These are phyloP conservation scores for Scleroderma bovista DNA, from an alignment of 768 basidiomycete genomes.

Conservation along the genomic window DNA sequence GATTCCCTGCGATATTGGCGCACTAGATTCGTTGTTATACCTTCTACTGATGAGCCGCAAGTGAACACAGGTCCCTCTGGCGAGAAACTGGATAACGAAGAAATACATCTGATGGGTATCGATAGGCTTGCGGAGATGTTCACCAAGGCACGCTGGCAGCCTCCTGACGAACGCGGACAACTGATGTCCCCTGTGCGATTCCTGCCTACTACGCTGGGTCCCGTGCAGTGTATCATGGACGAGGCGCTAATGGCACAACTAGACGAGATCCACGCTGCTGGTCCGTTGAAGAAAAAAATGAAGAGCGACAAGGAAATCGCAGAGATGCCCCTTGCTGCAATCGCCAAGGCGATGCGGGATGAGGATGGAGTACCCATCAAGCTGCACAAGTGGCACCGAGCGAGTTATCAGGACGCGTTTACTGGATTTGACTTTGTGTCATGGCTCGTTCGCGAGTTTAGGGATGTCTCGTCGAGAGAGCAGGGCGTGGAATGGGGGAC, in stretches of 20 bases:
- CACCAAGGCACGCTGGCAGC: constrained; percentile 75
- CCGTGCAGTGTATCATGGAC: constrained; percentile 74
- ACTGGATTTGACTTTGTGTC: constrained; percentile 86
- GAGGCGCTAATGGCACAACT: constrained; percentile 73
- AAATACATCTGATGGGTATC: constrained; percentile 83
- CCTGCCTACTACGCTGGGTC: constrained; percentile 80
- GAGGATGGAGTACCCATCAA: constrained; percentile 82
- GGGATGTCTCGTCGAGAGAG: constrained; percentile 77
- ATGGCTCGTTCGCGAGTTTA: constrained; percentile 90
- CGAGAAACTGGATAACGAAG: constrained; percentile 79
- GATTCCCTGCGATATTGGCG: constrained; percentile 90
- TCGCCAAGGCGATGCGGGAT: constrained; percentile 83
- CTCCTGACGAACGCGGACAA: constrained; percentile 36
- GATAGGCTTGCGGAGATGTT: constrained; percentile 89
- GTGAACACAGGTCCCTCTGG: constrained; percentile 53
- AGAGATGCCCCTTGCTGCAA: constrained; percentile 54
- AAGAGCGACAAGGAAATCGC: constrained; percentile 70
- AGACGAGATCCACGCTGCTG: constrained; percentile 71
- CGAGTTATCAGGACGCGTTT: constrained; percentile 74
- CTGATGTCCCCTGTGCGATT: constrained; percentile 63
- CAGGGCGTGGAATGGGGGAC: constrained; percentile 78
- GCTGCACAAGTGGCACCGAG: constrained; percentile 77
- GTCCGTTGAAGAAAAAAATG: constrained; percentile 74
- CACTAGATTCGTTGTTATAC: constrained; percentile 89
- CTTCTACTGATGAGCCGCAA: constrained; percentile 65